Base-by-base conservation (phyloP, 345 rosid species). In the Lepidium aucheri region DNA sequence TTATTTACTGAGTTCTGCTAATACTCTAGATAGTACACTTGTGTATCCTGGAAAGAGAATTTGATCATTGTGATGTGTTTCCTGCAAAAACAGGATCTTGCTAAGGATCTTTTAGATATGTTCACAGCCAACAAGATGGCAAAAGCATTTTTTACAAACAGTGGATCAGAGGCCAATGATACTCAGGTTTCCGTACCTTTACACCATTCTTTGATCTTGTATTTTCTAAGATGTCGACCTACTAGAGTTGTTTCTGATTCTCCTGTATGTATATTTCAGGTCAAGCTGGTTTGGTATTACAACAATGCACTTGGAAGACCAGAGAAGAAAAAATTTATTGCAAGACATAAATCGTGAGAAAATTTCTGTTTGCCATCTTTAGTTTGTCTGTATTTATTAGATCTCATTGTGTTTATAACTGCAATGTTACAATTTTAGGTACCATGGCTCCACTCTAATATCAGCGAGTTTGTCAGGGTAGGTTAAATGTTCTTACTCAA, bases 381-480 rank as follows among this genome's bases (percentile, higher is more conserved):
- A 5, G n/a, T 28, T 7, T 50, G 51, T 12, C 12, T 50, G 30
- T 70, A 32, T 57, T 20, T 36, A 26, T 53, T 36, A 51, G 41
- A 52, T 53, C 63, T 42, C 18, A 8, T 46, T 59, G 33, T 64
- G n/a, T 26, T 66, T 24, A 71, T 58, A n/a, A 47, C n/a, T 53
- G 22, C 10, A 71, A 49, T 74, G 47, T 59, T 65, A 15, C 67
- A 41, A 26, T 64, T 53, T 53, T 77, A 90, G 99, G 70, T 90
- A 87, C 77, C 99, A 90, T 64, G 99, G 99, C 63, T 94, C 97
- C 60, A 88, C 96, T 74, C 70, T 88, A 56, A 84, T 88, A 76
- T 1, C 99, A 74, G 99, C 97, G 70, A 94, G 96, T 77, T 93
- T 94, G 66, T 78, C 99, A n/a, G 99, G 99, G 99, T 90, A 81